These are phyloP conservation scores for Plenodomus lindquistii DNA, from an alignment of 2,329 filamentous ascomycete genomes.

Conservation along the genomic window DNA sequence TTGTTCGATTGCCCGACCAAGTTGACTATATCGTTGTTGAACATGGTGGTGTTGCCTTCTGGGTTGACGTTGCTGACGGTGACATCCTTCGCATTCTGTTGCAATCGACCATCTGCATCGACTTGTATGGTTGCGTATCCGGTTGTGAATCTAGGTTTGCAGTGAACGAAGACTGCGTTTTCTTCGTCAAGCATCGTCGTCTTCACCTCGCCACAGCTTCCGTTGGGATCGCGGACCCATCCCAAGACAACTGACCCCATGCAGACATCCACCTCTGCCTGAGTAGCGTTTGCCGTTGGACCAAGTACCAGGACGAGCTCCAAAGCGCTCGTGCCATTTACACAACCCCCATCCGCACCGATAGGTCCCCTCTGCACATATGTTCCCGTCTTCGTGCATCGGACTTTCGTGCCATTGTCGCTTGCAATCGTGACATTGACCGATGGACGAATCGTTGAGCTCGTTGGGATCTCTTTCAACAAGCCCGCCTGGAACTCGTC, in stretches of 20 bases:
- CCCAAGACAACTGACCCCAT: constrained; percentile 24
- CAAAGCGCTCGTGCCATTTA: constrained; percentile 11
- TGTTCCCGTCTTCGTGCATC: too few species aligned
- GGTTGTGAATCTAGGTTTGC: constrained; percentile 37
- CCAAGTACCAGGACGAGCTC: constrained; percentile 17
- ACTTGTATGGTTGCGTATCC: constrained; percentile 43
- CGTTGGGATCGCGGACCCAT: constrained; percentile 29
- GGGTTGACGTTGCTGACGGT: not conserved
- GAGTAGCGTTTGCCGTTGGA: constrained; percentile 16
- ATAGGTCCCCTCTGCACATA: constrained; percentile 1
- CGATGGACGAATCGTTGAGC: too few species aligned
- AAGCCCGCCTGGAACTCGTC: too few species aligned
- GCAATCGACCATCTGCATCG: constrained; percentile 36
- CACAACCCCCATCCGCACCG: constrained; percentile 1
- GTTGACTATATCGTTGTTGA: constrained; percentile 29
- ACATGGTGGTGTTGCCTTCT: constrained; percentile 1
- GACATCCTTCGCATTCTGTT: constrained; percentile 1
- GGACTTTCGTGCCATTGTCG: too few species aligned
- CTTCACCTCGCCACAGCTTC: constrained; percentile 10
- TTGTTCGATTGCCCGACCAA: constrained; percentile 27
- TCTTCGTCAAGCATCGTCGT: constrained; percentile 3
- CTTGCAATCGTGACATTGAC: too few species aligned
- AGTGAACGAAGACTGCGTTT: constrained; percentile 40
- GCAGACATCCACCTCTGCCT: constrained; percentile 23
- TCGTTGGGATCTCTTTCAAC: too few species aligned